These are phyloP conservation scores for Penicillium decumbens DNA, from an alignment of 2,329 filamentous ascomycete species.

Conservation along the genomic window DNA sequence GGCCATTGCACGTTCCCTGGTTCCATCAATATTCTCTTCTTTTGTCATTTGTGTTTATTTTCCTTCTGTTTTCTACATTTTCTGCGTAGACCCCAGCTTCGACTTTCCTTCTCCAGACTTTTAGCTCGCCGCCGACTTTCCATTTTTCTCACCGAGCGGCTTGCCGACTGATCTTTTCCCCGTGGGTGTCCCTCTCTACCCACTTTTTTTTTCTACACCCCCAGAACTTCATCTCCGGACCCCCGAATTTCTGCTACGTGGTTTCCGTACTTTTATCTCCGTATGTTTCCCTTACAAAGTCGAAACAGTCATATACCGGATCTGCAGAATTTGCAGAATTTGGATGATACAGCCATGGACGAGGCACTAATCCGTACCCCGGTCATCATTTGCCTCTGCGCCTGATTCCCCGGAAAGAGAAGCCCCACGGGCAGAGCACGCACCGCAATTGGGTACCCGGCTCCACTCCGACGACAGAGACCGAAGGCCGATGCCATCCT, in stretches of 20 bases:
- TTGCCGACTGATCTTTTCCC: conserved; percentile 19
- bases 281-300: background rate
- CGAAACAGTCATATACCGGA: background rate
- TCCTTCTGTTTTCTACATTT: background rate
- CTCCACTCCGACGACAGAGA: conserved; percentile 16
- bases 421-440: conserved; percentile 7
- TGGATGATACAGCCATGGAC: background rate
- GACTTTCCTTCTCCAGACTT: conserved; percentile 9
- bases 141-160: conserved; percentile 10
- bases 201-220: conserved; percentile 8
- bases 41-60: background rate
- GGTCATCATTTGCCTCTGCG: background rate
- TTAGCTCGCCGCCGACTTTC: conserved; percentile 5
- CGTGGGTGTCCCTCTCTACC: conserved; percentile 10
- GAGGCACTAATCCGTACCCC: background rate
- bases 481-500: conserved; percentile 10
- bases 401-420: conserved; percentile 3
- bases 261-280: too few relatives aligned
- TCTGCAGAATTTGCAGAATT: background rate
- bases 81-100: background rate
- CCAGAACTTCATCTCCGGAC: conserved; percentile 6
- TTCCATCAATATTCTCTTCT: conserved; percentile 1
- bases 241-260: background rate
- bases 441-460: conserved; percentile 22
- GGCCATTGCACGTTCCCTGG: conserved; percentile 5